Evolutionary conservation across 768 basidiomycete species (phyloP).

Genomic region (Agrocybe praecox): DNA sequence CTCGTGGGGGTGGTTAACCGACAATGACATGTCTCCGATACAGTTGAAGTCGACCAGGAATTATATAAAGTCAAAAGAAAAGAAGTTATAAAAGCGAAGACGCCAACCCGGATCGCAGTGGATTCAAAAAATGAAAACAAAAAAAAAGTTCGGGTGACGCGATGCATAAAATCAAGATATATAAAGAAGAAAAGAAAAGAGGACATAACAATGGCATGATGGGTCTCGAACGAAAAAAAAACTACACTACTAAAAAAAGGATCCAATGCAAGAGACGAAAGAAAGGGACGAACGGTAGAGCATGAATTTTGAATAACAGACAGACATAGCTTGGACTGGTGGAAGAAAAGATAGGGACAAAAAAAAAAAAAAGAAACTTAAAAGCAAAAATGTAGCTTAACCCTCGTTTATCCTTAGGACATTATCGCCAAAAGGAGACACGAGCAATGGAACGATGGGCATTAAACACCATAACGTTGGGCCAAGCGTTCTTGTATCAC

Average conservation of each 20-base stretch:
- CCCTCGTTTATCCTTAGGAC: neutral
- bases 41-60: slow-evolving; percentile 15
- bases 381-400: neutral
- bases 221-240: slow-evolving; percentile 10
- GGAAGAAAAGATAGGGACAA: slow-evolving; percentile 1
- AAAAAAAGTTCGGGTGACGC: neutral
- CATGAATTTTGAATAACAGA: slow-evolving; percentile 16
- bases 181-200: too few species aligned
- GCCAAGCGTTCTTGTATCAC: slow-evolving; percentile 87
- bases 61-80: slow-evolving; percentile 2
- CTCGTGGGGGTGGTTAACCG: neutral
- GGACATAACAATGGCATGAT: neutral
- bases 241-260: slow-evolving; percentile 34
- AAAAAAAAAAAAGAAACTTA: neutral
- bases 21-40: slow-evolving; percentile 5
- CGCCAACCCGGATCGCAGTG: slow-evolving; percentile 1
- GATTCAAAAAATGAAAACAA: neutral
- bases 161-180: neutral
- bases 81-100: slow-evolving; percentile 3
- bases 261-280: slow-evolving; percentile 54
- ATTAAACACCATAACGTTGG: slow-evolving; percentile 83
- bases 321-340: slow-evolving; percentile 21
- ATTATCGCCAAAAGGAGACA: neutral
- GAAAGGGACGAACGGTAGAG: slow-evolving; percentile 28
- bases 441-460: neutral